Evolutionary conservation across 768 basidiomycete genomes (phyloP).

Genomic region (Boletus rubroflammeus): DNA sequence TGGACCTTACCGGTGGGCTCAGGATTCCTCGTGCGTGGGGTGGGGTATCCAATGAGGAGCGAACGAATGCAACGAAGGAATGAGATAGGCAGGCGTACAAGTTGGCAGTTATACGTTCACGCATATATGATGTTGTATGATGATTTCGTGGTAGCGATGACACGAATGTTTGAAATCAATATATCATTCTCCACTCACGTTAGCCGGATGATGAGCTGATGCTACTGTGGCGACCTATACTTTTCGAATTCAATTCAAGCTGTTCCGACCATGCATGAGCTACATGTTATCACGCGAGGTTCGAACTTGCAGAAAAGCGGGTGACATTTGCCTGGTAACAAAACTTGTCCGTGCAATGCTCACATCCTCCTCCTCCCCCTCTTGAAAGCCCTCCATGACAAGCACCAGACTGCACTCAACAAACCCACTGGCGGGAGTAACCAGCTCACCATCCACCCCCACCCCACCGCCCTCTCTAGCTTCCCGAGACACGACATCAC

Average conservation of each 20-base stretch:
- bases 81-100: background rate
- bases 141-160: background rate
- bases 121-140: background rate
- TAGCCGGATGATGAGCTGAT: background rate
- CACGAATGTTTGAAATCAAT: no score
- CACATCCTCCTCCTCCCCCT: constrained; percentile 12
- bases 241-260: background rate
- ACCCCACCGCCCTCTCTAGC: constrained; percentile 47
- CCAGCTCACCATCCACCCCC: constrained; percentile 63
- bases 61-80: background rate
- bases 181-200: no score
- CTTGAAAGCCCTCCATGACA: constrained; percentile 34
- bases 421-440: constrained; percentile 53
- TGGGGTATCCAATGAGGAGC: background rate
- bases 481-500: constrained; percentile 38
- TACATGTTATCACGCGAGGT: background rate
- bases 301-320: background rate
- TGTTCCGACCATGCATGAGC: background rate
- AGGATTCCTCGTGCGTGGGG: constrained; percentile 4
- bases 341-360: background rate
- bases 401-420: constrained; percentile 41
- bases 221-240: no score
- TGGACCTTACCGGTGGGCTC: constrained; percentile 5
- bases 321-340: background rate
- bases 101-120: background rate